Percentiles rank a stretch among this genome's conserved stretches.
phyloP scores from a whole-genome alignment of 768 basidiomycete genomes.

The Chalciporus pseudorubinellus region DNA sequence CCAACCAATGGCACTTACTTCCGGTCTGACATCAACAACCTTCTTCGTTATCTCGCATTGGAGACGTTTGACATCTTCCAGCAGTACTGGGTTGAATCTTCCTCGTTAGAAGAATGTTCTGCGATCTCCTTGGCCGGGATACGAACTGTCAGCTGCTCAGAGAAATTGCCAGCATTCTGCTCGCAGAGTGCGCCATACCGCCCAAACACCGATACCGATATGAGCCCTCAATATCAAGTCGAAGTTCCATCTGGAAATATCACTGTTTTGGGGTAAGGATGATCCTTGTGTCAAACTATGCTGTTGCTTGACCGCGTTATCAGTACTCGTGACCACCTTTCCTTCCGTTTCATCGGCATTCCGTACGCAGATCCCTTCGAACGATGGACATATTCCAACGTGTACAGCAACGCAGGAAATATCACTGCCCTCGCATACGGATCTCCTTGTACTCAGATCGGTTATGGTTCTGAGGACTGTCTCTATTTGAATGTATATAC shows the following conservation, averaged over 20 bases:
- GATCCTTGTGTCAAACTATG: background rate
- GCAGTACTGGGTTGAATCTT: slow-evolving; percentile 10
- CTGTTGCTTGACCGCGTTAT: background rate
- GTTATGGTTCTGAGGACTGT: slow-evolving; percentile 40
- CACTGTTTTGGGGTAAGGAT: slow-evolving; percentile 6
- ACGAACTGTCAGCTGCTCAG: background rate
- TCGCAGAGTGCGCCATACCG: slow-evolving; percentile 11
- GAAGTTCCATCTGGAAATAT: slow-evolving; percentile 8
- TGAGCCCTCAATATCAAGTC: slow-evolving; percentile 5
- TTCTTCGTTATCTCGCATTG: slow-evolving; percentile 8
- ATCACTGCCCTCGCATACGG: slow-evolving; percentile 35
- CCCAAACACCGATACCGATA: slow-evolving; percentile 4
- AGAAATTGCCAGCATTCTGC: slow-evolving; percentile 6
- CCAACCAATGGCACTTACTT: slow-evolving; percentile 10
- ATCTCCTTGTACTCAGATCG: slow-evolving; percentile 33
- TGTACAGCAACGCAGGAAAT: slow-evolving; percentile 28
- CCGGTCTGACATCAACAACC: slow-evolving; percentile 4
- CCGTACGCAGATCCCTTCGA: slow-evolving; percentile 43
- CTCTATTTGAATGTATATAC: slow-evolving; percentile 49
- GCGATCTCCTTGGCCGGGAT: slow-evolving; percentile 8
- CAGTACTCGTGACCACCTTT: slow-evolving; percentile 45
- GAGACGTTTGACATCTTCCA: slow-evolving; percentile 4
- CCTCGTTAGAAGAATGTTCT: slow-evolving; percentile 1
- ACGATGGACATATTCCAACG: slow-evolving; percentile 43
- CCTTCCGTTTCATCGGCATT: slow-evolving; percentile 53